Evolutionary conservation across 2,329 filamentous ascomycete species (phyloP), one percentile per base, ranked within the genome.

Genomic region (Epichloe glyceriae): DNA sequence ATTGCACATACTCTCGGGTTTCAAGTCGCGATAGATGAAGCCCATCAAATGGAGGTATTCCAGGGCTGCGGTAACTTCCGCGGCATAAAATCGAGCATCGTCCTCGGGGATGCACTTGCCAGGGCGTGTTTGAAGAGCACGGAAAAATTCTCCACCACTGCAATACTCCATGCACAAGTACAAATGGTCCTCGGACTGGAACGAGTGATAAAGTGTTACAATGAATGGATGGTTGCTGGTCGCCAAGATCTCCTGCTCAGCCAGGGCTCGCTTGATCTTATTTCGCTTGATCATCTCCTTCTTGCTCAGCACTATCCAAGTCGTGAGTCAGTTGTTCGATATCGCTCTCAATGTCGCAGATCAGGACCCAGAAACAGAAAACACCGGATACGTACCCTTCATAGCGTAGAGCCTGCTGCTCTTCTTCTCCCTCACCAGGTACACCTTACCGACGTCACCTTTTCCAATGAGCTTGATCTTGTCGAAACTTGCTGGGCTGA

Each of bases 161-260:
- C 93, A 98, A 66, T 98, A 98, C 69, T 98, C 93, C 93, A 98
- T 98, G 67, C 93, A 98, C n/a, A 98, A 78, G 65, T 98, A 98
- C 41, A 98, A 78, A 69, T 97, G 90, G 58, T 98, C 93, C 66
- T 98, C 93, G 1, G 93, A 98, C 68, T 98, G 93, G 76, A 98
- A 98, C 0, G 91, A 97, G 70, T 98, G 93, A 67, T 97, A 98
- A 3, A 98, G 75, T 0, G 93, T 98, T 55, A 98, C 93, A 64
- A 98, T 98, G 68, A 98, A 98, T 0, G 93, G 93, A 62, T 98
- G 93, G 61, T 98, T 98, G 74, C 91, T 97, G 41, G 93, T 98
- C 8, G 93, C 93, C 50, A 98, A 74, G 57, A 98, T 98, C 68
- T 98, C 93, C 66, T 97, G 93, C 70, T 98, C 93, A 38, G 93